These are phyloP conservation scores for Bacidia rubella DNA, from an alignment of 495 filamentous ascomycete genomes.

Conservation along the genomic window DNA sequence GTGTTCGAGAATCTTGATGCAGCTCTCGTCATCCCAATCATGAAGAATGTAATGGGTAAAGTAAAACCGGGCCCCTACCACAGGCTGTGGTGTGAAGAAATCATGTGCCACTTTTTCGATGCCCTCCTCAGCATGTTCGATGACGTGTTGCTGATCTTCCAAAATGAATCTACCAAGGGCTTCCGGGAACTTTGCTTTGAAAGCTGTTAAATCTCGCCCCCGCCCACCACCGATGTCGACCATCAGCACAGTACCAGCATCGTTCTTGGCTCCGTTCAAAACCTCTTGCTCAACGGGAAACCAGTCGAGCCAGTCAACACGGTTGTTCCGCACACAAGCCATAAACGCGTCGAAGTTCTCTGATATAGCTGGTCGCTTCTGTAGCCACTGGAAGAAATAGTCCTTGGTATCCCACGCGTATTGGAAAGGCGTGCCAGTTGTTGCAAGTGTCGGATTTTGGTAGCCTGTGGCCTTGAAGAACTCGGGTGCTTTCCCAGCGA, in stretches of 20 bases:
- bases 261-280: conserved; percentile 6
- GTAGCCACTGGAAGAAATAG: conserved; percentile 26
- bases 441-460: conserved; percentile 22
- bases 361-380: conserved; percentile 25
- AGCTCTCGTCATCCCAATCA: conserved; percentile 32
- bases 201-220: conserved; percentile 36
- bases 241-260: conserved; percentile 21
- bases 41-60: conserved; percentile 34
- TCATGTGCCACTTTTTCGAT: conserved; percentile 34
- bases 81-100: conserved; percentile 32
- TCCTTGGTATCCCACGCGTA: conserved; percentile 29
- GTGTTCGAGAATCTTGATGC: conserved; percentile 26
- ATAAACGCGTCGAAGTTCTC: conserved; percentile 27
- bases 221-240: conserved; percentile 44
- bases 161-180: conserved; percentile 25
- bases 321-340: conserved; percentile 18
- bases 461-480: conserved; percentile 31
- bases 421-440: conserved; percentile 28
- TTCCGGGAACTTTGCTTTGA: conserved; percentile 29
- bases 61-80: conserved; percentile 31
- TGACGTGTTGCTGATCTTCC: conserved; percentile 16
- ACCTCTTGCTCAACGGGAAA: conserved; percentile 16
- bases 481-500: not conserved
- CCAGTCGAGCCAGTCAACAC: conserved; percentile 26
- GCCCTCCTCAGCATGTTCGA: conserved; percentile 21